Percentiles rank a stretch among this genome's conserved stretches.
These are phyloP conservation scores for Pulveroboletus sp. DNA, from an alignment of 768 basidiomycete species.

Conservation along the genomic window DNA sequence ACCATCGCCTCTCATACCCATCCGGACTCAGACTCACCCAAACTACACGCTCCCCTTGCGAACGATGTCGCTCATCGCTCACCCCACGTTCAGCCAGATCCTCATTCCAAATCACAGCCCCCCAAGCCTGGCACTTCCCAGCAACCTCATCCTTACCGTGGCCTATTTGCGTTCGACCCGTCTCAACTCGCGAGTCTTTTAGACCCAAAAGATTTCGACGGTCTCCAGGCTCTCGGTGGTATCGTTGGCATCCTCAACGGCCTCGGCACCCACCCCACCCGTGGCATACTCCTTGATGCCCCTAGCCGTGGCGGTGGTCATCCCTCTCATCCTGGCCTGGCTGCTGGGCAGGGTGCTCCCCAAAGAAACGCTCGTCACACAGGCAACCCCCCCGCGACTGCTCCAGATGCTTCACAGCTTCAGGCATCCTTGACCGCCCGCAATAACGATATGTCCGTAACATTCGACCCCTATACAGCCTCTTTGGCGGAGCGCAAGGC, in stretches of 20 bases:
- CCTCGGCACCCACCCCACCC: conserved; percentile 60
- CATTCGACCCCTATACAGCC: conserved; percentile 29
- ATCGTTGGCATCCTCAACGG: conserved; percentile 58
- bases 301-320: not conserved
- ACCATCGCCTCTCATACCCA: conserved; percentile 35
- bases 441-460: not conserved
- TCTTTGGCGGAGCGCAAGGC: conserved; percentile 55
- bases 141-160: conserved; percentile 48
- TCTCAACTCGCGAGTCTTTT: conserved; percentile 76
- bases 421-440: conserved; percentile 9
- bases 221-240: conserved; percentile 70
- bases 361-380: conserved; percentile 29
- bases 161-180: conserved; percentile 73
- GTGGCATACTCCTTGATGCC: conserved; percentile 35
- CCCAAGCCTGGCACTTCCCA: conserved; percentile 28
- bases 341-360: conserved; percentile 29
- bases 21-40: conserved; percentile 35
- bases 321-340: conserved; percentile 15
- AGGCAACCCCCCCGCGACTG: not conserved
- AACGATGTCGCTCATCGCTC: conserved; percentile 15
- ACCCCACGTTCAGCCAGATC: conserved; percentile 20
- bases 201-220: conserved; percentile 78
- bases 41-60: conserved; percentile 9
- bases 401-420: conserved; percentile 6
- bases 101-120: conserved; percentile 19